Evolutionary conservation across 169 alveolate genomes (phyloP).

Genomic region (Plasmodium ovale): DNA sequence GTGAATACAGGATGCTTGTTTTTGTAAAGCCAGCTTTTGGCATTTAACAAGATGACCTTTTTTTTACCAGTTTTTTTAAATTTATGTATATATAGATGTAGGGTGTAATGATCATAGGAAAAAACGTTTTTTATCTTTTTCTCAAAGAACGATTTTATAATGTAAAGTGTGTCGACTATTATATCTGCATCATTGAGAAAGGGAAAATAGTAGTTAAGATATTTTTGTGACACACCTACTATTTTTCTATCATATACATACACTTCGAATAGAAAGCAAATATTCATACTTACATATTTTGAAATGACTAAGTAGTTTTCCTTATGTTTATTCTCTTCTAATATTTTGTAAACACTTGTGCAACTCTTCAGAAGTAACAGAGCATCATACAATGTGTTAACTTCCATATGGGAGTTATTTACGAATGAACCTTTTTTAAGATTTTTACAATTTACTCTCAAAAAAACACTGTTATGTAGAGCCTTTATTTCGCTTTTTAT

Average conservation of each 20-base stretch:
- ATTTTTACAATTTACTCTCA: constrained; percentile 39
- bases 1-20: constrained; percentile 56
- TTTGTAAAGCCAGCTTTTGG: constrained; percentile 59
- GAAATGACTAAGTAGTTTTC: constrained; percentile 23
- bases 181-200: constrained; percentile 18
- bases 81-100: constrained; percentile 36
- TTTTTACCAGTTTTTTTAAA: constrained; percentile 53
- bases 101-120: constrained; percentile 20
- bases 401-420: constrained; percentile 34
- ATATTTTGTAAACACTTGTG: constrained; percentile 42
- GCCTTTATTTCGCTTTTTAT: constrained; percentile 19
- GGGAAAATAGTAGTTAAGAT: constrained; percentile 37
- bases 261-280: constrained; percentile 56
- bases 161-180: constrained; percentile 15
- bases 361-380: constrained; percentile 42
- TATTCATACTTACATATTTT: constrained; percentile 59
- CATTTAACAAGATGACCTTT: constrained; percentile 51
- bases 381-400: constrained; percentile 63
- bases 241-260: constrained; percentile 28
- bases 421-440: constrained; percentile 40
- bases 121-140: constrained; percentile 22
- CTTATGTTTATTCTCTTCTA: constrained; percentile 22
- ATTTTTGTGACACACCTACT: constrained; percentile 55
- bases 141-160: constrained; percentile 26
- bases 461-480: constrained; percentile 46